These are phyloP conservation scores for Aspergillus biplanus DNA, from an alignment of 495 filamentous ascomycete species.

Conservation along the genomic window DNA sequence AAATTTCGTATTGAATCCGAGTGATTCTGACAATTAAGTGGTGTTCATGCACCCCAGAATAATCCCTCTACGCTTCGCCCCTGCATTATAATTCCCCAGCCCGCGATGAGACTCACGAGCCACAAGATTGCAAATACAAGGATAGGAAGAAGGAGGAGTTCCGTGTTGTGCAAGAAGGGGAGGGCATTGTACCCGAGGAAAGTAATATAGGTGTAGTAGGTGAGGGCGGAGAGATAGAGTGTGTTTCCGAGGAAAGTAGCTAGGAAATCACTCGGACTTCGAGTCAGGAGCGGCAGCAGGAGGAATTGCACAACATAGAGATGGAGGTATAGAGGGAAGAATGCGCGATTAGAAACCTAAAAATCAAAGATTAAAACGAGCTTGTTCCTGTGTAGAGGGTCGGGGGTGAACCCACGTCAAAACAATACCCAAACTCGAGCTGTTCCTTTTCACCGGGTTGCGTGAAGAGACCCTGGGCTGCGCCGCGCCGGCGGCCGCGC, in stretches of 20 bases:
- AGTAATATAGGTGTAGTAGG: constrained; percentile 72
- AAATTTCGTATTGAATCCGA: neutral
- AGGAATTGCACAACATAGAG: constrained; percentile 76
- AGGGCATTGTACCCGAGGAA: constrained; percentile 78
- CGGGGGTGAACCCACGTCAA: constrained; percentile 58
- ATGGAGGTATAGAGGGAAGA: constrained; percentile 74
- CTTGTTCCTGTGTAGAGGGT: neutral
- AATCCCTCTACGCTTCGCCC: constrained; percentile 46
- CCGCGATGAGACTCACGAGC: constrained; percentile 60
- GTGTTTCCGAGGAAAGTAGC: constrained; percentile 72
- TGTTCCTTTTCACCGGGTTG: constrained; percentile 58
- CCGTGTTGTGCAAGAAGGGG: constrained; percentile 74
- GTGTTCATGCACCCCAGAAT: constrained; percentile 47
- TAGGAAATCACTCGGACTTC: constrained; percentile 50
- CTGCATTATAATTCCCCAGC: constrained; percentile 52
- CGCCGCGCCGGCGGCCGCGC: constrained; percentile 52
- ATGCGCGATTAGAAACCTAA: constrained; percentile 71
- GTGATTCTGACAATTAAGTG: neutral
- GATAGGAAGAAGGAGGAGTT: constrained; percentile 67
- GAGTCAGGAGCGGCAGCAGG: constrained; percentile 62
- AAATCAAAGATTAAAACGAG: neutral
- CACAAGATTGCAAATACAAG: constrained; percentile 64
- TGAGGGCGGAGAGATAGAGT: constrained; percentile 69
- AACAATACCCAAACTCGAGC: constrained; percentile 79
- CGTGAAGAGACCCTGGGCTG: constrained; percentile 60